Evolutionary conservation across 495 filamentous ascomycete species (phyloP), one percentile per base, ranked within the genome.

Genomic region (Penicillium canescens): DNA sequence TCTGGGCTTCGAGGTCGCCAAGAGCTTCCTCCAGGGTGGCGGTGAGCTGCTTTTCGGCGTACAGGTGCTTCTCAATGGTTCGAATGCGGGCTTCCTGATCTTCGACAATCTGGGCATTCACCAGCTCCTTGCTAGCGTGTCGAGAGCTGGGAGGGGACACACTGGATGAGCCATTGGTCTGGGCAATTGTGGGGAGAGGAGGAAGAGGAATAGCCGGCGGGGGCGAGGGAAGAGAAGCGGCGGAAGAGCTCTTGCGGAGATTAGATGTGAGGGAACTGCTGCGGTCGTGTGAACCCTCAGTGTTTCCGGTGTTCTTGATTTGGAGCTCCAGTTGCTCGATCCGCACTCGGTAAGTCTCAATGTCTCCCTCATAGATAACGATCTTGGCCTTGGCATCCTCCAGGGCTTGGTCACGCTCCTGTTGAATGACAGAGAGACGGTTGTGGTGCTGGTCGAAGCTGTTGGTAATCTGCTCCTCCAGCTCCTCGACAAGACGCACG

Each of bases 181-280:
- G 61, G 18, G 75, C 67, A 48, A 78, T 78, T 34, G 59, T 68
- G 3, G 75, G 75, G 20, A 78, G 71, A 33, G 75, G 74, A 4
- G 93, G 94, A 12, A 98, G 83, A 39, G 95, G 93, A 45, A 95
- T 96, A 0, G 96, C 85, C n/a, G 94, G 95, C 47, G 97, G 95
- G 39, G 94, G 93, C 4, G 93, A 96, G 1, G 94, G 94, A 14
- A 98, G 80, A 31, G 91, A 91, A 31, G 83, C 79, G 26, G 91
- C 85, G 4, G 90, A 94, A 37, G 84, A 76, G 67, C 86, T 92
- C 80, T 96, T 97, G 65, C 91, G 90, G 39, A 96, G 82, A 55
- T 89, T 86, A 38, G 86, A 84, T n/a, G 81, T 80, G 40, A 83
- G 78, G 36, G 91, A 96, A 69, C 88, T 88, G 48, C 89, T 90